Evolutionary conservation across 768 basidiomycete species (phyloP), one percentile per base, ranked within the genome.

Genomic region (Neoboletus subvelutipes): DNA sequence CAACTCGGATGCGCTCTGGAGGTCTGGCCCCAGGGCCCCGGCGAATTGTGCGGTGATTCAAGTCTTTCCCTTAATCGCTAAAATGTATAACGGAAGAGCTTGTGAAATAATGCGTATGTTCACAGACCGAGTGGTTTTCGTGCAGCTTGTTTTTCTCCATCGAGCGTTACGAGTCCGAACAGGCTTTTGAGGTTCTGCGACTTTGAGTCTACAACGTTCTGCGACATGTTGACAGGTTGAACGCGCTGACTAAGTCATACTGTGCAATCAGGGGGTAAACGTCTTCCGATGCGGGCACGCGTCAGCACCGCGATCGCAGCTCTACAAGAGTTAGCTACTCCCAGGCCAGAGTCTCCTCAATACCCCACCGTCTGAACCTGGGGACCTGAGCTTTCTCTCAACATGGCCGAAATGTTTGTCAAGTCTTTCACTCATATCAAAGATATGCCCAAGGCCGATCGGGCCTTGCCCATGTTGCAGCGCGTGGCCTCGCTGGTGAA

Each of bases 401-500:
- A 40, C 56, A 87, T 86, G 85, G 63, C 82, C 18, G 77, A 88
- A 41, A 72, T 72, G 24, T 85, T 83, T 63, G 80, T 91, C 57
- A 76, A 82, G 63, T 81, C 87, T 0, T 87, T 87, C 60, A 85
- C 85, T 20, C 85, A 90, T 68, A 79, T 94, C 59, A 88, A 84
- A 58, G 81, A 80, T 55, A 80, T 78, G 65, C 86, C 86, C 39
- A 81, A 83, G 63, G 80, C 84, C 43, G 82, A 88, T 59, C 79
- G 82, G 39, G 91, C 92, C 18, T 77, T 92, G 42, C 69, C 77
- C 17, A 76, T 90, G 67, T 78, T 94, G 37, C 81, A 88, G 62
- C 80, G 80, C 59, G 78, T 91, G 31, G 86, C 88, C 1, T 85
- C 86, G 2, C 78, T 92, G 48, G 92, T 96, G 49, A 95, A 94